Percentiles rank a stretch among this genome's conserved stretches.
Evolutionary conservation across 768 basidiomycete genomes (phyloP).

Genomic region (Daedalea quercina): DNA sequence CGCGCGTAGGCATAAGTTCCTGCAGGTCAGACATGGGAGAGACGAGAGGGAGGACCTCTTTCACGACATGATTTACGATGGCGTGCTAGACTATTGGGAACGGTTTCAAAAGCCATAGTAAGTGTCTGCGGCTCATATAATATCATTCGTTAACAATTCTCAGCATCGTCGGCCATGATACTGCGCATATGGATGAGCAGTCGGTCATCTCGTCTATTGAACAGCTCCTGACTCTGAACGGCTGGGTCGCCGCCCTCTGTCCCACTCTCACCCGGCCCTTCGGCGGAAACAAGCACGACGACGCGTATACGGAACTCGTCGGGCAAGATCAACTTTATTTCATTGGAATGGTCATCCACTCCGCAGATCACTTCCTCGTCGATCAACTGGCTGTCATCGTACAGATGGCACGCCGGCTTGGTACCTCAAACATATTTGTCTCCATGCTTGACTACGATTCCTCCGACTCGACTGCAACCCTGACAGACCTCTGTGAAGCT

Average conservation of each 20-base stretch:
- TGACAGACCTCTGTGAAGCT: slow-evolving; percentile 92
- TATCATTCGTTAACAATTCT: not conserved
- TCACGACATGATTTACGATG: slow-evolving; percentile 64
- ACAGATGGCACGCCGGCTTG: slow-evolving; percentile 87
- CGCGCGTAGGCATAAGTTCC: slow-evolving; percentile 80
- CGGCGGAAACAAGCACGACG: slow-evolving; percentile 80
- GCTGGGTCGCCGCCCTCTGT: slow-evolving; percentile 96
- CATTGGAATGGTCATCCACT: slow-evolving; percentile 92
- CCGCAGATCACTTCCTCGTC: slow-evolving; percentile 97
- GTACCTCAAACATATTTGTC: slow-evolving; percentile 87
- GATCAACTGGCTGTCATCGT: slow-evolving; percentile 98
- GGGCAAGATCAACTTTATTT: slow-evolving; percentile 84
- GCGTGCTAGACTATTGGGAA: slow-evolving; percentile 85
- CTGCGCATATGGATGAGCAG: slow-evolving; percentile 85
- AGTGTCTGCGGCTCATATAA: slow-evolving; percentile 24
- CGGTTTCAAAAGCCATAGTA: slow-evolving; percentile 90
- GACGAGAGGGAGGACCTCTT: slow-evolving; percentile 83
- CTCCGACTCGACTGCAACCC: slow-evolving; percentile 88
- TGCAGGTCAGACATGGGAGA: slow-evolving; percentile 84
- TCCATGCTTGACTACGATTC: slow-evolving; percentile 98
- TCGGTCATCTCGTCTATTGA: slow-evolving; percentile 87
- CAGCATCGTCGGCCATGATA: slow-evolving; percentile 78
- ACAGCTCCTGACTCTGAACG: slow-evolving; percentile 90
- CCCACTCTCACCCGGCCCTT: slow-evolving; percentile 94
- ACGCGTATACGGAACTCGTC: slow-evolving; percentile 85